Conservation (phyloP, 2,329 filamentous ascomycete species). For the Lachnellula occidentalis region DNA sequence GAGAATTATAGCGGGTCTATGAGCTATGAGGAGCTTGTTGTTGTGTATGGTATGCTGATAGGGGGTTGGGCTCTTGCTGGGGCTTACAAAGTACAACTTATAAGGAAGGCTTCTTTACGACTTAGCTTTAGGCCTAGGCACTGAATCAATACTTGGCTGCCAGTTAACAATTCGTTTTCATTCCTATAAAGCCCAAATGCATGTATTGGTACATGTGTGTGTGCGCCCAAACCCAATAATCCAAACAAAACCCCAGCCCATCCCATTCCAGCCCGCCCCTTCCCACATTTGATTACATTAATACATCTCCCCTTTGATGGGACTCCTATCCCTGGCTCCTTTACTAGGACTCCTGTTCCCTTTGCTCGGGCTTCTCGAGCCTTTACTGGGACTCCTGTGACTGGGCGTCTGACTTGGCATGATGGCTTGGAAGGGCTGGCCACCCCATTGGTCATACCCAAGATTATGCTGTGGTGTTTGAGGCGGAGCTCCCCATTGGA, state of each 20-base stretch:
- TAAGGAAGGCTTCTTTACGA: no score
- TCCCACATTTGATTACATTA: neutral
- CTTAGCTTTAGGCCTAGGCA: no score
- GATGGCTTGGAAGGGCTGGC: constrained; percentile 21
- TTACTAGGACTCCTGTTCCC: constrained; percentile 26
- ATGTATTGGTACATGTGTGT: neutral
- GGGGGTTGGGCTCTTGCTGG: no score
- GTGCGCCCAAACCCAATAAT: neutral
- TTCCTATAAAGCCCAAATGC: neutral
- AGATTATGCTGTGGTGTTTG: constrained; percentile 24
- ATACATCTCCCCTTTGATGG: constrained; percentile 6
- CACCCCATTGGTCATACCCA: constrained; percentile 18
- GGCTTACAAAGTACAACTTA: no score
- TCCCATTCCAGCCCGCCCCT: neutral
- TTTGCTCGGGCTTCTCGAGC: constrained; percentile 21
- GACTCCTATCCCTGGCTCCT: constrained; percentile 11
- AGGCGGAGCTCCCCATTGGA: constrained; percentile 25
- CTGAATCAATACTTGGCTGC: no score
- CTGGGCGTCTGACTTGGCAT: constrained; percentile 26
- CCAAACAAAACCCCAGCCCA: neutral
- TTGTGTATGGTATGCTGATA: no score
- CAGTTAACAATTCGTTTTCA: neutral
- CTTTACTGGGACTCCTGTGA: constrained; percentile 28
- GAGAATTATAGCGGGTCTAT: no score
- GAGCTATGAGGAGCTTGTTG: no score